These are phyloP conservation scores for Salix arbutifolia DNA, from an alignment of 345 rosid genomes.

Conservation along the genomic window DNA sequence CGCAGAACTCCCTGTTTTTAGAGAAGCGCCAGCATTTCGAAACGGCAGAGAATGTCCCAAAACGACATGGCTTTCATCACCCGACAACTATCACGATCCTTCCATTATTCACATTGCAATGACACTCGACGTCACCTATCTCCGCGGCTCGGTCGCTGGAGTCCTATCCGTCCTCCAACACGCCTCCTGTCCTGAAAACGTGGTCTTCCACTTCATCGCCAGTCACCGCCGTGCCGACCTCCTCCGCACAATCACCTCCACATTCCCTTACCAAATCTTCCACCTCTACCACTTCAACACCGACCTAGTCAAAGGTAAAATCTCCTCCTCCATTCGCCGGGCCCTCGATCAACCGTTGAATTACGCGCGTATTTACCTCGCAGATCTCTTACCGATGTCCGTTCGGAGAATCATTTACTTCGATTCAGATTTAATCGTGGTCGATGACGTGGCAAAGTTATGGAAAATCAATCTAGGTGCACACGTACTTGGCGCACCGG, in stretches of 20 bases:
- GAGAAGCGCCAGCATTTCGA: constrained; percentile 74
- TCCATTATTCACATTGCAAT: constrained; percentile 63
- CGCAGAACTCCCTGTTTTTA: constrained; percentile 37
- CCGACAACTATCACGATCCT: constrained; percentile 21
- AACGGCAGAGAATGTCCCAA: constrained; percentile 57
- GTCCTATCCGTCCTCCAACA: constrained; percentile 81
- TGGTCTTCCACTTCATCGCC: constrained; percentile 79
- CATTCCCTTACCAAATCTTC: constrained; percentile 70
- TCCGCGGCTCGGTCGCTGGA: constrained; percentile 86
- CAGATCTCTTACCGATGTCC: constrained; percentile 58
- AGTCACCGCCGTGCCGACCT: constrained; percentile 48
- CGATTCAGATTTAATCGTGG: constrained; percentile 81
- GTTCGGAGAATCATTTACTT: constrained; percentile 77
- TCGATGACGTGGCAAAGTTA: constrained; percentile 77
- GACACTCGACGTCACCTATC: constrained; percentile 83
- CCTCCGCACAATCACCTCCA: constrained; percentile 50
- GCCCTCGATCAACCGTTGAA: constrained; percentile 85
- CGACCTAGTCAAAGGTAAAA: constrained; percentile 54
- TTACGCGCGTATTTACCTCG: constrained; percentile 83
- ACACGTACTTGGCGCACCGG: constrained; percentile 79
- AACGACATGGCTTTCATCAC: constrained; percentile 18
- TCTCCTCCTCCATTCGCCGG: constrained; percentile 66
- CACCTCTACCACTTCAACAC: constrained; percentile 70
- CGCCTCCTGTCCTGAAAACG: constrained; percentile 77
- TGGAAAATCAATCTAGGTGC: constrained; percentile 53